Evolutionary conservation across 768 basidiomycete species (phyloP), one percentile per base, ranked within the genome.

Genomic region (Udeniomyces megalosporus): DNA sequence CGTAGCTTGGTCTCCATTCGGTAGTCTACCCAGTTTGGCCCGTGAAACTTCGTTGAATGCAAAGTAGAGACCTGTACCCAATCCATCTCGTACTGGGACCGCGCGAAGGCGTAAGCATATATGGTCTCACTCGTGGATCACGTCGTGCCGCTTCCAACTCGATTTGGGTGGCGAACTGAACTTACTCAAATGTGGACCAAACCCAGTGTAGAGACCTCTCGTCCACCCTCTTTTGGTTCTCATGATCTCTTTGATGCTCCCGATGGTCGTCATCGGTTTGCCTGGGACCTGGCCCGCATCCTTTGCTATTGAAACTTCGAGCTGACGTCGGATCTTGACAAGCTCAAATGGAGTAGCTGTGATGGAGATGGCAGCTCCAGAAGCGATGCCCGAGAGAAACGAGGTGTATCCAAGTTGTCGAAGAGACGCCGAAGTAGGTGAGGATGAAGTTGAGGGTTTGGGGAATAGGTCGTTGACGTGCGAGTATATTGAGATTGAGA

Each of bases 331-430:
- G 62, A 90, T 89, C 80, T 96, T 96, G 71, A 96, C 88, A 44
- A 96, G 84, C 74, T 96, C 91, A 70, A 96, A 96, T 51, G 91
- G 92, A 66, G 87, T 84, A 77, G 87, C 89, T 59, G 83, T 84
- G 69, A 90, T 82, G 24, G 86, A 89, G 60, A 95, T 92, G 51
- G 92, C 75, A 8, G 88, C 84, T 11, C 92, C 92, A 15, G 88
- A 86, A 73, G 88, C 80, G 8, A 86, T 87, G 56, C 92, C 92
- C 4, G 58, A 28, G 24, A 65, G 34, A 32, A 65, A 65, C n/a
- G 24, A 34, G 12, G 58, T n/a, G n/a, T 32, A 15, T 28, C 44
- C 34, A 11, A 47, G 17, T 17, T 46, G 48, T 11, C 28, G 20
- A 10, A 59, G 47, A 31, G 46, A 50, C 26, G 31, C 35, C 58